phyloP scores from a whole-genome alignment of 2,329 filamentous ascomycete genomes.

The Monilinia vaccinii-corymbosi region DNA sequence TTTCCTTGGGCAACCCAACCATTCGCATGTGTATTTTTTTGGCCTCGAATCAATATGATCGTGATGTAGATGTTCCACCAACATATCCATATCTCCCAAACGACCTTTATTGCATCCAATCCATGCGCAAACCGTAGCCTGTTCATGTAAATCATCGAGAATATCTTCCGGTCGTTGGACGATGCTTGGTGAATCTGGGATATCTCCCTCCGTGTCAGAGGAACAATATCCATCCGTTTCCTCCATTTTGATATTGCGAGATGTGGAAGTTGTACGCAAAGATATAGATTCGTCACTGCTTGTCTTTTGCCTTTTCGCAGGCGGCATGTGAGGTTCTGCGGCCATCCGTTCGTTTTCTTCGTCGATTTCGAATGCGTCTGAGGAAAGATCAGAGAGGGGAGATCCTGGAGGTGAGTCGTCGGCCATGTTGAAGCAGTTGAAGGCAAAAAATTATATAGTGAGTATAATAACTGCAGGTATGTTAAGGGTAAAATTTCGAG shows the following conservation, averaged over 20 bases:
- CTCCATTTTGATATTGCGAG: slow-evolving; percentile 27
- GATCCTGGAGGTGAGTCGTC: slow-evolving; percentile 46
- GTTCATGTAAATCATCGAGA: slow-evolving; percentile 60
- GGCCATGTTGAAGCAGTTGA: slow-evolving; percentile 30
- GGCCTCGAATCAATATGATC: slow-evolving; percentile 89
- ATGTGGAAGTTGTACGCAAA: slow-evolving; percentile 18
- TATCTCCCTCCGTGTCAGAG: slow-evolving; percentile 80
- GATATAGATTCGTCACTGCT: slow-evolving; percentile 15
- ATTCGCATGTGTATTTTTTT: slow-evolving; percentile 98
- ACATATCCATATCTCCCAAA: slow-evolving; percentile 67
- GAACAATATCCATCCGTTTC: slow-evolving; percentile 51
- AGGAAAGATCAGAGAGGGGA: slow-evolving; percentile 55
- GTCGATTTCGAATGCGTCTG: slow-evolving; percentile 49
- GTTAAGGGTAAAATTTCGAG: neutral
- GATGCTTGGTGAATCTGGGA: slow-evolving; percentile 57
- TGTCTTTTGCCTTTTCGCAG: slow-evolving; percentile 28
- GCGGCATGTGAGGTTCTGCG: slow-evolving; percentile 32
- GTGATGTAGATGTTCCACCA: slow-evolving; percentile 80
- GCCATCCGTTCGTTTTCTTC: slow-evolving; percentile 42
- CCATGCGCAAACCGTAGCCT: slow-evolving; percentile 72
- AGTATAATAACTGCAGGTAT: neutral
- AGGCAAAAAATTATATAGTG: neutral
- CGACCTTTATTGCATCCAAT: slow-evolving; percentile 65
- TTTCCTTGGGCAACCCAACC: slow-evolving; percentile 82
- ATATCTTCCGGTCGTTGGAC: slow-evolving; percentile 57